phyloP scores from a whole-genome alignment of 2,329 filamentous ascomycete species.

The Westerdykella aurantiaca region DNA sequence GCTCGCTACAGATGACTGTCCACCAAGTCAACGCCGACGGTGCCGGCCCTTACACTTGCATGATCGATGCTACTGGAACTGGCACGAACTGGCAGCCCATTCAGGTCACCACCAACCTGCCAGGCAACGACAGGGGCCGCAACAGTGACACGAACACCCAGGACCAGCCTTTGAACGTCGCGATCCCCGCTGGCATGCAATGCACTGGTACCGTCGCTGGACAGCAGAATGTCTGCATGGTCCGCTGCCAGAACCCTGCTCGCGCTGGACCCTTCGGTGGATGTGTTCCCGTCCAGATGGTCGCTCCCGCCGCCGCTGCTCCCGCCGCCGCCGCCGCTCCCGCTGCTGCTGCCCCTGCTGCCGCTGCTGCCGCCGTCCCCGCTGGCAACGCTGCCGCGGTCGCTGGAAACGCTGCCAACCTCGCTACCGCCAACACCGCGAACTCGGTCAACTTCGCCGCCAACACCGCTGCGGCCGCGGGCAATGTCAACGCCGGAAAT shows the following conservation, averaged over 20 bases:
- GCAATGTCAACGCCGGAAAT: not conserved
- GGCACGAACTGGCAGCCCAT: conserved; percentile 50
- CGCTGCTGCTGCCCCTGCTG: not conserved
- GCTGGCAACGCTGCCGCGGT: not conserved
- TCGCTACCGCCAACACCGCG: not conserved
- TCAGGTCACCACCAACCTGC: conserved; percentile 51
- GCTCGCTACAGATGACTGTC: conserved; percentile 55
- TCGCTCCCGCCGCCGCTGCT: conserved; percentile 8
- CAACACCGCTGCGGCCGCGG: not conserved
- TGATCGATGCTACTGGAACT: conserved; percentile 58
- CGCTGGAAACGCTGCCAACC: not conserved
- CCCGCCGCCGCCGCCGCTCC: not conserved
- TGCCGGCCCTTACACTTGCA: conserved; percentile 60
- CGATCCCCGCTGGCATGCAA: conserved; percentile 50
- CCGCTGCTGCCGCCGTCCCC: not conserved
- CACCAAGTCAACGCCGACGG: conserved; percentile 65
- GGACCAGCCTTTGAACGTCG: conserved; percentile 49
- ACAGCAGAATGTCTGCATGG: conserved; percentile 56
- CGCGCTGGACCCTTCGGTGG: conserved; percentile 59
- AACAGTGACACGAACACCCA: conserved; percentile 27
- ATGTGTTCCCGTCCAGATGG: conserved; percentile 53
- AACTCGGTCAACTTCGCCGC: not conserved
- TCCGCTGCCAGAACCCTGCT: conserved; percentile 57
- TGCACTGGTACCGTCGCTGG: conserved; percentile 59
- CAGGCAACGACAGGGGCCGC: conserved; percentile 47